These are phyloP conservation scores for Aspergillus ellipticus DNA, from an alignment of 495 filamentous ascomycete genomes.

Conservation along the genomic window DNA sequence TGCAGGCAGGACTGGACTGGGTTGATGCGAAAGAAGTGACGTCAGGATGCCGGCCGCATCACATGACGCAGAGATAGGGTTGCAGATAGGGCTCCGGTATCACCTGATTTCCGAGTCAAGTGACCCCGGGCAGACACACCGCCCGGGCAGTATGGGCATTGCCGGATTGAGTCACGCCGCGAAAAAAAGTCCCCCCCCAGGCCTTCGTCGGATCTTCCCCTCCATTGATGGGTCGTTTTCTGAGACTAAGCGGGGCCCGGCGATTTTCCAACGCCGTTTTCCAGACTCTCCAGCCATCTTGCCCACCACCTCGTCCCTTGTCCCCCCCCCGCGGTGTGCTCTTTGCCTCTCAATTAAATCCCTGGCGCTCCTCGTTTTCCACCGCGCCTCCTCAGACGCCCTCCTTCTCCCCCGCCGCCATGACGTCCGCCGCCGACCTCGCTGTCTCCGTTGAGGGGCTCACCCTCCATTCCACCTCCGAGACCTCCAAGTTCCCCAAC, in stretches of 20 bases:
- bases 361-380: constrained; percentile 12
- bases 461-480: constrained; percentile 36
- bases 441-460: constrained; percentile 37
- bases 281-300: constrained; percentile 17
- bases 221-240: constrained; percentile 41
- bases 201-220: constrained; percentile 19
- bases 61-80: neutral
- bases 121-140: too few species aligned
- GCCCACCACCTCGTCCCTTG: constrained; percentile 11
- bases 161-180: constrained; percentile 29
- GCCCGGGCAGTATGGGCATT: constrained; percentile 22
- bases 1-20: neutral
- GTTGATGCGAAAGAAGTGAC: constrained; percentile 10
- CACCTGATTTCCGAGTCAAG: too few species aligned
- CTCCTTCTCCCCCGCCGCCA: constrained; percentile 19
- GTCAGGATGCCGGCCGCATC: constrained; percentile 12
- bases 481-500: constrained; percentile 38
- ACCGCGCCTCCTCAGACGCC: constrained; percentile 4
- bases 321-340: constrained; percentile 11
- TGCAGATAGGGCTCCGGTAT: constrained; percentile 19
- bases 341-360: constrained; percentile 12
- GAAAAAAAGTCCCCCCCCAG: constrained; percentile 31
- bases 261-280: constrained; percentile 34
- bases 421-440: constrained; percentile 33
- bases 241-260: constrained; percentile 40